Evolutionary conservation across 2,329 filamentous ascomycete species (phyloP), one percentile per base, ranked within the genome.

Genomic region (Venturia nashicola): DNA sequence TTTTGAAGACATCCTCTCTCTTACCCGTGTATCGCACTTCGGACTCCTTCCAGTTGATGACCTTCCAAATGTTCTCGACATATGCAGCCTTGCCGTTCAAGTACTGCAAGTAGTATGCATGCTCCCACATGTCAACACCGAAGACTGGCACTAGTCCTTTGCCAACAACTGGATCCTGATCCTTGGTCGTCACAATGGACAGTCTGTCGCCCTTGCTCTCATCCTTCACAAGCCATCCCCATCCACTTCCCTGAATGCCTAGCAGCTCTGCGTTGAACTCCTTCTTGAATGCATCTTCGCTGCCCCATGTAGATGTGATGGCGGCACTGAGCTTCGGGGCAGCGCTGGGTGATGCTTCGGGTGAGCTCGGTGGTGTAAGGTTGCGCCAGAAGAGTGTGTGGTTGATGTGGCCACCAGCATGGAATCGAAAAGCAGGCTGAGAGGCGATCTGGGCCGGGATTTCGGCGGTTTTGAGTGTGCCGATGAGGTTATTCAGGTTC

Each of bases 321-420:
- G 85, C 86, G 0, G 79, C 78, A 9, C 79, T 68, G 5, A 95
- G 79, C 23, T 78, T 76, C 0, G 86, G 85, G 0, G 77, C 76
- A 0, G 85, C 84, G 4, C 80, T 76, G 3, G 82, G 74, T 59
- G 83, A 78, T 1, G 88, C 81, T 8, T 86, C 83, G 0, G 79
- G 67, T 2, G 82, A 85, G 20, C 76, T 79, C 0, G 84, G 76
- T 0, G 89, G 88, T 0, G 83, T 76, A 20, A 95, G 82, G 75
- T 91, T 92, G 77, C 89, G 86, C 91, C 91, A 97, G 81, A 96
- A 96, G 43, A 96, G 84, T 0, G 85, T 86, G 80, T 96, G 92
- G 79, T 97, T 97, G 77, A 95, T 87, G 79, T 96, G 91, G 7
- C 92, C 92, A 54, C 92, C 92, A 60, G 88, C 91, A 74, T 96